Evolutionary conservation across 2,329 filamentous ascomycete species (phyloP).

Genomic region (Xylaria arbuscula): DNA sequence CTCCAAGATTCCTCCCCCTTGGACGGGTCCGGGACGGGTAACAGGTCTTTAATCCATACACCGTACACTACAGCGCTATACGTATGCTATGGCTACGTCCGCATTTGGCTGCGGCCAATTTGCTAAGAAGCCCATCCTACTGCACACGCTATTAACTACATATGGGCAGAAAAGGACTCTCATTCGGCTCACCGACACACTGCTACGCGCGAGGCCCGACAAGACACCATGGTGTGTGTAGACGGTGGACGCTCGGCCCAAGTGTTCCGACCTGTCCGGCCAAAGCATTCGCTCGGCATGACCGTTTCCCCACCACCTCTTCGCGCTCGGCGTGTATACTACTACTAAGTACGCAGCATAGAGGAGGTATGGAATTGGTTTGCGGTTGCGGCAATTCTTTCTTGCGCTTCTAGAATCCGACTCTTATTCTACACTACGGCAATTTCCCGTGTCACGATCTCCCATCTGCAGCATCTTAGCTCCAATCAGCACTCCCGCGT

Average conservation of each 20-base stretch:
- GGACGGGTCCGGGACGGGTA: neutral
- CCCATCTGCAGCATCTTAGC: constrained; percentile 14
- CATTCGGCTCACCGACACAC: constrained; percentile 29
- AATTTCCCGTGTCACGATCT: constrained; percentile 6
- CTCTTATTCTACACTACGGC: constrained; percentile 18
- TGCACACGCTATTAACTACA: neutral
- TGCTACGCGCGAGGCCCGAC: constrained; percentile 9
- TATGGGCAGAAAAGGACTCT: neutral
- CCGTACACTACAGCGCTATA: neutral
- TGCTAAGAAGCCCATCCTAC: constrained; percentile 11
- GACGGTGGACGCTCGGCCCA: constrained; percentile 38
- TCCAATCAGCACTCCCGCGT: neutral
- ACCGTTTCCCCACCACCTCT: constrained; percentile 43
- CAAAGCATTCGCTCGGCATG: constrained; percentile 46
- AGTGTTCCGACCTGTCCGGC: constrained; percentile 32
- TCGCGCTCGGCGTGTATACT: constrained; percentile 27
- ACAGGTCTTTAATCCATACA: neutral
- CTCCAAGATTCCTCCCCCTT: neutral
- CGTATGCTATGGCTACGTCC: neutral
- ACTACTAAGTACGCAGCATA: neutral
- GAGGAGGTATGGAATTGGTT: constrained; percentile 7
- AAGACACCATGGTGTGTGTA: neutral
- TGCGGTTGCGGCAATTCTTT: constrained; percentile 23
- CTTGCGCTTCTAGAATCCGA: constrained; percentile 33
- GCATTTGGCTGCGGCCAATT: constrained; percentile 12